These are phyloP conservation scores for Phtheirospermum japonicum DNA, from an alignment of 257 asterid genomes.

Conservation along the genomic window DNA sequence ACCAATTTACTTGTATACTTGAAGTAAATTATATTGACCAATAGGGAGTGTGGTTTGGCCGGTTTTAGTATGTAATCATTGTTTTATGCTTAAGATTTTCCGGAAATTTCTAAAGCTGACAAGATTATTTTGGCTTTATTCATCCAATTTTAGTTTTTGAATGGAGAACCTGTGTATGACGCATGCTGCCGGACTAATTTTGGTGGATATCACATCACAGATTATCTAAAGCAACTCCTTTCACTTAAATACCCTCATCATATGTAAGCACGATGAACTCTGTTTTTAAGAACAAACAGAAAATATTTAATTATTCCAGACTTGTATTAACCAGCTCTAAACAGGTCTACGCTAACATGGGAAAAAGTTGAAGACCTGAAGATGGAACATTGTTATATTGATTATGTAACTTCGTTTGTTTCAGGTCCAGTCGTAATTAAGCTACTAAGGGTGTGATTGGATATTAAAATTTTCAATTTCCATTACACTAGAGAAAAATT, in stretches of 20 bases:
- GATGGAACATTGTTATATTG: slow-evolving; percentile 92
- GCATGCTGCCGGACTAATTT: slow-evolving; percentile 91
- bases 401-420: slow-evolving; percentile 67
- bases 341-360: slow-evolving; percentile 89
- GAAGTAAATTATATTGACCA: not conserved
- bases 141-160: too few relatives aligned
- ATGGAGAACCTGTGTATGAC: slow-evolving; percentile 85
- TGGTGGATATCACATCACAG: slow-evolving; percentile 96
- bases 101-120: slow-evolving; percentile 2
- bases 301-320: too few relatives aligned
- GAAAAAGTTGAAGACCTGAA: slow-evolving; percentile 97
- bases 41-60: slow-evolving; percentile 20
- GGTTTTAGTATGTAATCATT: slow-evolving; percentile 12
- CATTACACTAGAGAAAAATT: too few relatives aligned
- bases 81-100: slow-evolving; percentile 11
- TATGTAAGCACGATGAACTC: slow-evolving; percentile 52
- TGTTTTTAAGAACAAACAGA: too few relatives aligned
- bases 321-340: slow-evolving; percentile 32
- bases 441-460: slow-evolving; percentile 10
- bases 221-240: slow-evolving; percentile 92
- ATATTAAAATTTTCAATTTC: too few relatives aligned
- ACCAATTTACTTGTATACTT: too few relatives aligned
- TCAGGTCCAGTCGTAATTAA: slow-evolving; percentile 53
- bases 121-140: slow-evolving; percentile 6
- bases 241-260: slow-evolving; percentile 99